These are phyloP conservation scores for Citrullus amarus DNA, from an alignment of 306 rosid species.

Conservation along the genomic window DNA sequence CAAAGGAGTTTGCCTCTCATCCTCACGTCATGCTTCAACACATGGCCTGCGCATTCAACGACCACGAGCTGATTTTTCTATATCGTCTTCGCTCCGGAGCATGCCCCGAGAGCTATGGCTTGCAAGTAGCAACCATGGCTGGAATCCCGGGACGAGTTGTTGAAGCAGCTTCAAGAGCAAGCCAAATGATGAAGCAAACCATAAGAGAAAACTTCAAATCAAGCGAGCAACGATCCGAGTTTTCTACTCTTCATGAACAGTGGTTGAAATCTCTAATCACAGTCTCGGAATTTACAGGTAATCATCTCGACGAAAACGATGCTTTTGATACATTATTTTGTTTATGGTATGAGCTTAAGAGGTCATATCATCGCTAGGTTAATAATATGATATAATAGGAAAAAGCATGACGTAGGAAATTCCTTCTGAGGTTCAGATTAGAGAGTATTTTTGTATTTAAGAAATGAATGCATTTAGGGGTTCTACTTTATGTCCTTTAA, in stretches of 20 bases:
- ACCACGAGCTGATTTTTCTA: conserved; percentile 60
- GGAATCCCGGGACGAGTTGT: conserved; percentile 69
- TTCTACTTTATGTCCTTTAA: neutral
- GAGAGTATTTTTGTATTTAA: neutral
- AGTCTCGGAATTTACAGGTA: conserved; percentile 25
- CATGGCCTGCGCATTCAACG: conserved; percentile 78
- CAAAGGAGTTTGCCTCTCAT: conserved; percentile 86
- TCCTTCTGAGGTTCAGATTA: neutral
- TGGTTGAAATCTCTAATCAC: conserved; percentile 64
- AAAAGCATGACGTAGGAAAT: neutral
- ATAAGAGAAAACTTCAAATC: conserved; percentile 47
- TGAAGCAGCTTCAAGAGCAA: conserved; percentile 60
- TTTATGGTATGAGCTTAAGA: conserved; percentile 57
- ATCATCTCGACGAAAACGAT: conserved; percentile 34
- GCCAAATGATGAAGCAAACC: conserved; percentile 51
- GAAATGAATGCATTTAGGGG: neutral
- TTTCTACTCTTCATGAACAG: conserved; percentile 85
- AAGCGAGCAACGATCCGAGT: conserved; percentile 71
- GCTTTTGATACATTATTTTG: conserved; percentile 56
- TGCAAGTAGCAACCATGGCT: conserved; percentile 93
- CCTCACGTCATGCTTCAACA: conserved; percentile 80
- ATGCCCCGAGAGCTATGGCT: conserved; percentile 85
- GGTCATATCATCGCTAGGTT: conserved; percentile 25
- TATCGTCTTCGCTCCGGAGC: conserved; percentile 71
- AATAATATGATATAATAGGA: neutral